A percentile compares a stretch with the other conserved stretches of the same genome.
Evolutionary conservation across 805 yeast genomes (phyloP).

Genomic region (Starmerella stigmatis): DNA sequence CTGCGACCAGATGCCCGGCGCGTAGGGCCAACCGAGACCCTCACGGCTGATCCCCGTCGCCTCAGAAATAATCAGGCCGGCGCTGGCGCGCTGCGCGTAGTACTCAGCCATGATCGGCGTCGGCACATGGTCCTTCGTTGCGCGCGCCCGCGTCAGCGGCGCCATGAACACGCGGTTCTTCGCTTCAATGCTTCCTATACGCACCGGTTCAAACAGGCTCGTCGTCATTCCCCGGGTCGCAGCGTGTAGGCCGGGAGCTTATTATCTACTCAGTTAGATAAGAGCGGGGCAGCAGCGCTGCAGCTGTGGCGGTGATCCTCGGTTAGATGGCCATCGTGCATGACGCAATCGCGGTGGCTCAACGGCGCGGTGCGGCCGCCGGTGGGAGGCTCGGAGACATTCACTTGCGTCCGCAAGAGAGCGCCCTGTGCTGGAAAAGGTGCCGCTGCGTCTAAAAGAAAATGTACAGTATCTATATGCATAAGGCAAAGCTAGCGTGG

Average conservation of each 20-base stretch:
- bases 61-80: conserved; percentile 44
- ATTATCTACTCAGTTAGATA: too few species aligned
- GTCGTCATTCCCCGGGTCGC: neutral
- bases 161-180: conserved; percentile 38
- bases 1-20: conserved; percentile 28
- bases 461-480: too few species aligned
- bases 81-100: conserved; percentile 45
- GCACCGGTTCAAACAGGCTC: conserved; percentile 30
- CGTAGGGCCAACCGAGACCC: conserved; percentile 35
- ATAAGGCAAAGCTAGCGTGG: too few species aligned
- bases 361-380: too few species aligned
- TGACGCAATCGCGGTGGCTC: too few species aligned
- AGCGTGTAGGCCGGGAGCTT: too few species aligned
- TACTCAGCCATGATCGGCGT: conserved; percentile 40
- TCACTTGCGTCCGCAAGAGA: too few species aligned
- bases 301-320: conserved; percentile 42
- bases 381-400: too few species aligned
- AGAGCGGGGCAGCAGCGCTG: too few species aligned
- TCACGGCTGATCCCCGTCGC: conserved; percentile 41
- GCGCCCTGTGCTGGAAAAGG: too few species aligned
- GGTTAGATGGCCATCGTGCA: too few species aligned
- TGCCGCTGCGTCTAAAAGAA: too few species aligned
- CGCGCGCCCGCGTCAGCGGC: conserved; percentile 42
- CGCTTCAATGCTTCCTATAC: conserved; percentile 29
- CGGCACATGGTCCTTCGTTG: conserved; percentile 32